Evolutionary conservation across 805 yeast species (phyloP).

Genomic region (Candida orba): DNA sequence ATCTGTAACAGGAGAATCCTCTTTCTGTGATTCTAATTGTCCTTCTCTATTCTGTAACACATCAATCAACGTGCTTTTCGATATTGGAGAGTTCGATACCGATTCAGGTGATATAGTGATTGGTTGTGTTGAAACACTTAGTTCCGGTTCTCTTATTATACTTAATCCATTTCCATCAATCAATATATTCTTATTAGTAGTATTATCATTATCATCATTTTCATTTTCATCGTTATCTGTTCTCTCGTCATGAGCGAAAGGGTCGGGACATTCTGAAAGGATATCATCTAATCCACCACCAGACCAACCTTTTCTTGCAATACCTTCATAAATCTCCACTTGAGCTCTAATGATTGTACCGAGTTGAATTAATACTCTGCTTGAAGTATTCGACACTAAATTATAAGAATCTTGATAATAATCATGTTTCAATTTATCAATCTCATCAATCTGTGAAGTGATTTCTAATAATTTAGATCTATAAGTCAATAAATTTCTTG

Average conservation of each 20-base stretch:
- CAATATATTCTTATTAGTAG: neutral
- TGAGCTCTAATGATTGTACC: constrained; percentile 71
- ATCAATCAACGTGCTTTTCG: neutral
- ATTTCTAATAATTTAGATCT: constrained; percentile 58
- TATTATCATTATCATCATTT: constrained; percentile 1
- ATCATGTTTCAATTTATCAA: constrained; percentile 68
- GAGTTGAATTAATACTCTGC: constrained; percentile 43
- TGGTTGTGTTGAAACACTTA: constrained; percentile 8
- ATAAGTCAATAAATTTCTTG: constrained; percentile 62
- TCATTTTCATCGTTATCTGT: constrained; percentile 1
- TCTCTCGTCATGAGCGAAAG: constrained; percentile 32
- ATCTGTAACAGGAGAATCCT: constrained; percentile 3
- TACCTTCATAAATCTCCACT: constrained; percentile 70
- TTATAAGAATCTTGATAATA: constrained; percentile 60
- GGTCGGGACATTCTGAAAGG: constrained; percentile 58
- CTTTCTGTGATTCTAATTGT: neutral
- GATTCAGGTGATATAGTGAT: constrained; percentile 7
- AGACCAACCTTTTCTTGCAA: constrained; percentile 79
- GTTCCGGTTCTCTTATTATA: constrained; percentile 7
- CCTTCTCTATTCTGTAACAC: neutral
- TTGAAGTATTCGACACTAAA: constrained; percentile 56
- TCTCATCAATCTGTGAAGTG: constrained; percentile 70
- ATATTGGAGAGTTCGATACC: constrained; percentile 17
- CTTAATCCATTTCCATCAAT: neutral
- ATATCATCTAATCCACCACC: constrained; percentile 81